These are phyloP conservation scores for Sphaerulina musiva DNA, from an alignment of 2,329 filamentous ascomycete species.

Conservation along the genomic window DNA sequence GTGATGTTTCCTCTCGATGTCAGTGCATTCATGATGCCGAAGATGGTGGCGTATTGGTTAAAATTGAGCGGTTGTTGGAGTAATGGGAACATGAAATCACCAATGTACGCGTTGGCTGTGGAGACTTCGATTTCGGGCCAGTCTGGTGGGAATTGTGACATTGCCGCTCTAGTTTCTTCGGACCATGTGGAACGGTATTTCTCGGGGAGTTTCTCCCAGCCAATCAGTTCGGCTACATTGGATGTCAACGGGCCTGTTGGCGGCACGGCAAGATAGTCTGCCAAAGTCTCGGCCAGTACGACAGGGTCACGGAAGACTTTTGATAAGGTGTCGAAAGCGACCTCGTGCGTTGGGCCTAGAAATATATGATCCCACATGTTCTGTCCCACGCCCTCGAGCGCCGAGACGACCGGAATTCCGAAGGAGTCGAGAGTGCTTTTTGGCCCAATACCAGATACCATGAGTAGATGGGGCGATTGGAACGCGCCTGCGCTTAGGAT, in stretches of 20 bases:
- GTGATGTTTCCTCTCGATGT: conserved; percentile 13
- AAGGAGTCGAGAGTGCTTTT: conserved; percentile 42
- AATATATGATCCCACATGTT: conserved; percentile 55
- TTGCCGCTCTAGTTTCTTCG: neutral
- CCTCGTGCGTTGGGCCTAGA: no score
- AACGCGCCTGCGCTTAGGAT: conserved; percentile 42
- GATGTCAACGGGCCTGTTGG: neutral
- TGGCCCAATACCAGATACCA: conserved; percentile 55
- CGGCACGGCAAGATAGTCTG: neutral
- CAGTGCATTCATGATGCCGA: conserved; percentile 27
- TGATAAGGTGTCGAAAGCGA: conserved; percentile 3
- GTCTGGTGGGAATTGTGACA: conserved; percentile 4
- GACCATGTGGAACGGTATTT: neutral
- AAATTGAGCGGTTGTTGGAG: neutral
- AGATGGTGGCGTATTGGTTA: neutral
- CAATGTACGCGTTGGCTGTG: no score
- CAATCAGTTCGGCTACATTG: neutral
- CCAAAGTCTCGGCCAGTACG: neutral
- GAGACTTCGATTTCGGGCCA: conserved; percentile 12
- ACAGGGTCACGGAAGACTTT: neutral
- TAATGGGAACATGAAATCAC: conserved; percentile 13
- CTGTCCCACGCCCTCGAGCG: conserved; percentile 57
- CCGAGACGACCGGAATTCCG: conserved; percentile 49
- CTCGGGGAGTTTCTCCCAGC: conserved; percentile 10
- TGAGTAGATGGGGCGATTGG: conserved; percentile 37